Evolutionary conservation across 2,329 filamentous ascomycete genomes (phyloP), one percentile per base, ranked within the genome.

Genomic region (Dactylellina drechsleri): DNA sequence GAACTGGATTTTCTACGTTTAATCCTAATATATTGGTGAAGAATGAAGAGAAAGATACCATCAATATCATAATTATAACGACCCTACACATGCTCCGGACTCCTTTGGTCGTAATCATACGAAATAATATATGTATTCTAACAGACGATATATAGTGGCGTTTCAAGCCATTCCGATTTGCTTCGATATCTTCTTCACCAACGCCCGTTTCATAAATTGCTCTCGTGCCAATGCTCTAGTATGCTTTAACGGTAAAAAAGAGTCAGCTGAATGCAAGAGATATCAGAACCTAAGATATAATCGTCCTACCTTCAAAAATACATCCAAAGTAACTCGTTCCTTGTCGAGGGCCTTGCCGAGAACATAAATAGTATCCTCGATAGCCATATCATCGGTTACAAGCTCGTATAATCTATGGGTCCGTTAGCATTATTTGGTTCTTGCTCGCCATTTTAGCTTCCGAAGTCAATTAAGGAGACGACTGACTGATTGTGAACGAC

Each of bases 301-400:
- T 41, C 2, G 36, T 78, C 79, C 13, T 82, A 89, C 90, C 84
- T 91, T 91, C 26, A 92, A 88, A 83, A 94, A 95, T 0, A 90
- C 88, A n/a, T 87, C 86, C 4, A 90, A 87, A 10, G 86, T 86
- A 23, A 95, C 86, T 64, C 91, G 85, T 2, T 92, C 92, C 61
- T 86, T 85, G 81, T 94, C 91, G 18, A 94, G 86, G 0, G 90
- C 92, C 66, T 90, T 84, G 0, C 91, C 90, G 13, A 96, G 84
- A 76, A 93, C 89, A 80, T 95, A 96, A 77, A 98, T 88, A 1
- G 92, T 91, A 81, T 97, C 94, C 36, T 90, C 91, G 56, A 96
- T 87, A 1, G 91, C 93, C 77, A 90, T 87, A 83, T 97, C 94
- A 81, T 99, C 95, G 0, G 93, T 92, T 28, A 93, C 92, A 1